Evolutionary conservation across 2,329 filamentous ascomycete genomes (phyloP).

Genomic region (Cadophora luteo-olivacea): DNA sequence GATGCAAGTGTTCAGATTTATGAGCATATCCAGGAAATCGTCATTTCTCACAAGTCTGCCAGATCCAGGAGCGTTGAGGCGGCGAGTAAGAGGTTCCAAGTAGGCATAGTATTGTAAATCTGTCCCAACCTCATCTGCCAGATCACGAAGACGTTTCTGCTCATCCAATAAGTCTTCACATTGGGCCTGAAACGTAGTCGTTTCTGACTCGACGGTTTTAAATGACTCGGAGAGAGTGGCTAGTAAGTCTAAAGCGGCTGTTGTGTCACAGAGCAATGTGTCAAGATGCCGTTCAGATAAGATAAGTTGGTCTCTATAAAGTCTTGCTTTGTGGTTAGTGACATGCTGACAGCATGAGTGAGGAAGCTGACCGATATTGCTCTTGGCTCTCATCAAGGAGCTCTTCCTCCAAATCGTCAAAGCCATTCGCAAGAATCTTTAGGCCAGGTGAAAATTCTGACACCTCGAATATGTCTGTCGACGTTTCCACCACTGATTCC

Average conservation of each 20-base stretch:
- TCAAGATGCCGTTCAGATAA: slow-evolving; percentile 85
- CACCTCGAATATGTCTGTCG: slow-evolving; percentile 33
- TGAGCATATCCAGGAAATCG: slow-evolving; percentile 87
- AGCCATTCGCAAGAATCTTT: slow-evolving; percentile 37
- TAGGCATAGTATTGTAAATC: slow-evolving; percentile 96
- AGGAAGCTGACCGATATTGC: slow-evolving; percentile 74
- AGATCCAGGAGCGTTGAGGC: slow-evolving; percentile 90
- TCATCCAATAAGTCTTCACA: slow-evolving; percentile 88
- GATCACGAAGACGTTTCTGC: slow-evolving; percentile 76
- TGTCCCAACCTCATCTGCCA: slow-evolving; percentile 85
- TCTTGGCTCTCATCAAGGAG: slow-evolving; percentile 84
- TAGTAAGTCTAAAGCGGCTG: slow-evolving; percentile 76
- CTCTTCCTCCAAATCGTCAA: slow-evolving; percentile 65
- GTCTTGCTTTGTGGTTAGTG: slow-evolving; percentile 49
- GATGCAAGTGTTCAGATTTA: slow-evolving; percentile 87
- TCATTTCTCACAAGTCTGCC: slow-evolving; percentile 83
- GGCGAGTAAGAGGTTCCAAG: slow-evolving; percentile 86
- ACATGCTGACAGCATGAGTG: background rate
- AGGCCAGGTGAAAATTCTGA: slow-evolving; percentile 1
- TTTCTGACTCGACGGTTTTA: slow-evolving; percentile 85
- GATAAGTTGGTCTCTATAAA: slow-evolving; percentile 82
- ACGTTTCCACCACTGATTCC: slow-evolving; percentile 48
- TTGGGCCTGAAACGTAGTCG: slow-evolving; percentile 89
- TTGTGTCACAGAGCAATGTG: slow-evolving; percentile 77
- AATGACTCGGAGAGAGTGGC: slow-evolving; percentile 86